Evolutionary conservation across 228 moss, liverwort and hornwort genomes (phyloP), one percentile per base, ranked within the genome.

Genomic region (Sphagnum fallax): DNA sequence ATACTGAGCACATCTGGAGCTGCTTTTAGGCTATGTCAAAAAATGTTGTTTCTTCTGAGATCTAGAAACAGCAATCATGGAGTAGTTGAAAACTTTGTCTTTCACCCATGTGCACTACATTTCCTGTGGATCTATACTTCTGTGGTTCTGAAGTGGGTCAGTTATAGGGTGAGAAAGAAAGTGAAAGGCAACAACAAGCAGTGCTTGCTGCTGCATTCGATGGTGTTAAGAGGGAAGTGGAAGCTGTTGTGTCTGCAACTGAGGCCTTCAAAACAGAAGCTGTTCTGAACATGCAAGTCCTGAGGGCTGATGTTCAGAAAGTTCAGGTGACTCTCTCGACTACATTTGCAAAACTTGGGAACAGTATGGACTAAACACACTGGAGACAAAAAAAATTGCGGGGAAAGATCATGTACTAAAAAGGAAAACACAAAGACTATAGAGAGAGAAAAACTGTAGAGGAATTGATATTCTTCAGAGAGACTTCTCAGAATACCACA

Each of bases 141-240:
- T 32, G 3, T 32, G 32, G 32, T 32, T 32, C 32, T 32, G 32
- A 32, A 32, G 32, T 32, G 32, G 32, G 32, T 32, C 32, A 32
- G 32, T 32, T 78, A 50, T 69, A 84, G 84, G 76, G 71, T 64
- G 81, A 84, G 57, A 81, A 62, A 62, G 66, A 74, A 6, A 18
- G 69, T 60, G 76, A 76, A 61, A 76, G 47, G 65, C 69, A 73
- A 65, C 68, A 78, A 60, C 81, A 79, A 77, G 77, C 52, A 52
- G 65, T 81, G 68, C 65, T 79, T 47, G 74, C 72, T 58, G 70
- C 65, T 49, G 81, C 67, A 52, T 81, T 85, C 12, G 74, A 81
- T 67, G 72, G 70, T n/a, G 74, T 81, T 50, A 76, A 79, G 65
- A 57, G 67, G n/a, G 85, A 85, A 70, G 81, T 77, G 62, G 77